Base-by-base conservation (phyloP, 2,329 filamentous ascomycete species). In the Lomentospora prolificans region DNA sequence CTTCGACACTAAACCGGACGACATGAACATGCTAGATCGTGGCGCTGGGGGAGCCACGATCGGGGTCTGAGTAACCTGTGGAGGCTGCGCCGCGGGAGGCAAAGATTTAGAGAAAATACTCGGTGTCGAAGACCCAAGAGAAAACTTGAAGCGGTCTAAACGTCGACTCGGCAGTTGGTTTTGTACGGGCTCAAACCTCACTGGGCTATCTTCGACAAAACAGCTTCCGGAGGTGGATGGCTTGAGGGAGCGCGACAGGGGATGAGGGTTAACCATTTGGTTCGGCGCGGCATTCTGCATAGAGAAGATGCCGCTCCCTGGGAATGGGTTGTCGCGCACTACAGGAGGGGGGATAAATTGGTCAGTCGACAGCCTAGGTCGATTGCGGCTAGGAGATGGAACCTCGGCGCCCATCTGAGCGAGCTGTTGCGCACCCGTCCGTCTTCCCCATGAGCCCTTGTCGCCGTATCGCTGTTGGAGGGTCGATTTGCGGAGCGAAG, bases 1-100 rank as follows among this genome's bases (percentile, higher is more conserved):
- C 73, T 99, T 99, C 9, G 94, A 96, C 55, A 99, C 86, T 27
- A 99, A 75, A 1, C 92, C 91, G 0, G 94, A 97, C 1, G 94
- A 97, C 76, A 90, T 90, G 70, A 96, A 96, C 46, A 51, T 36
- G 31, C 44, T 36, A n/a, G 56, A 50, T 7, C 58, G 55, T 12
- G 56, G 48, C 28, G 51, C 50, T 3, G 56, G 41, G 7, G 53
- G 57, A 30, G 58, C 22, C 22, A 56, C 51, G 50, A 51, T 19
- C 8, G 54, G 46, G 3, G 54, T 56, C 14, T 41, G 14, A 17
- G 30, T 51, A 12, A 27, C 9, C 28, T 36, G 22, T 3, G 12
- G 46, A 17, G 30, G 14, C 12, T 51, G 27, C n/a, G 31, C 39
- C 25, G 53, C 39, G 12, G 25, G 25, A 22, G 44, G 44, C 44